Base-by-base conservation (phyloP, 352 stramenopile species). In the Phytophthora europaea region DNA sequence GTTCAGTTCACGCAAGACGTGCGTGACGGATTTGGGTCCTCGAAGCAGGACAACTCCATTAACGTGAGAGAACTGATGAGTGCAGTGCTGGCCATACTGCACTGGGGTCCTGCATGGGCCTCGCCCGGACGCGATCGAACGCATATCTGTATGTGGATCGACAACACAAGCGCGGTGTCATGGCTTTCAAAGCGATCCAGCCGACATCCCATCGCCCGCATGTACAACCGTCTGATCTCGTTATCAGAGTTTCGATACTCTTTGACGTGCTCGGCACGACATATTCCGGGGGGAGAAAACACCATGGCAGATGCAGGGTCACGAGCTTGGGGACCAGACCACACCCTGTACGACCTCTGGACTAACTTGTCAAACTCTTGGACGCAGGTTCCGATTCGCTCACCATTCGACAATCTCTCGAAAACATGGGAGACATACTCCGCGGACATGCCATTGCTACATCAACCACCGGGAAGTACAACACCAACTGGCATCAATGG, bases 311-410 rank as follows among this genome's bases (percentile, higher is more conserved):
- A 70, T 20, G 61, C 61, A 0, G 61, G 68, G 0, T 75, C 61
- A 1, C 52, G 63, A 12, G 69, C 51, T 1, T 76, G 69, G 57
- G 33, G 4, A 1, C 10, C 6, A 28, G 31, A 68, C 38, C 58
- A 73, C 26, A 51, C 28, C 12, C 16, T 73, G 7, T n/a, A 67
- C 4, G 2, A 0, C 13, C 5, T 61, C 6, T 76, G 40, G 69
- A 60, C 61, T 76, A 64, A 65, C 56, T 64, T 72, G n/a, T 73
- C 70, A 0, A 0, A n/a, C 61, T 53, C 31, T 8, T 73, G 64
- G 59, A 51, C 40, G 18, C 70, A 77, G 70, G 38, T 77, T 13
- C n/a, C 4, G 0, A 31, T 67, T 31, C 12, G 8, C 10, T 58
- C 70, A 16, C 58, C 33, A 4, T 66, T 58, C 70, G 13, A 73